Evolutionary conservation across 768 basidiomycete genomes (phyloP).

Genomic region (Sarcomyxa edulis): DNA sequence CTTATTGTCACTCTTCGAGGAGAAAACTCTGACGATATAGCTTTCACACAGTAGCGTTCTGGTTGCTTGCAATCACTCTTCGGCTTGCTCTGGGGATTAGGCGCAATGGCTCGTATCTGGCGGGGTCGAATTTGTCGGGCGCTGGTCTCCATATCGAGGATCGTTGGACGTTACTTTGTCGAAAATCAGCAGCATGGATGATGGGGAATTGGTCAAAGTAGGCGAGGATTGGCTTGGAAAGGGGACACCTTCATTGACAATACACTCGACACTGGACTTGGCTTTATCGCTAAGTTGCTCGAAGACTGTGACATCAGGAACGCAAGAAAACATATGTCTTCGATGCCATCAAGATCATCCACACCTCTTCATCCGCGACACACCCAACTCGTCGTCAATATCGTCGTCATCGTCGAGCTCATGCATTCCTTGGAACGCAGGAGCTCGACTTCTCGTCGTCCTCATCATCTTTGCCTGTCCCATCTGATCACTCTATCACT

Average conservation of each 20-base stretch:
- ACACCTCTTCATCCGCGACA: conserved; percentile 69
- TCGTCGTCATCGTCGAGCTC: conserved; percentile 75
- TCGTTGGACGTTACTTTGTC: conserved; percentile 93
- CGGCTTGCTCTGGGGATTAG: too few species aligned
- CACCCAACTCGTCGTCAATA: conserved; percentile 59
- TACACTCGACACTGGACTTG: conserved; percentile 97
- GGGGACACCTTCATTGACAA: conserved; percentile 83
- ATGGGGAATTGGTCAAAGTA: conserved; percentile 97
- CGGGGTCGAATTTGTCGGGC: too few species aligned
- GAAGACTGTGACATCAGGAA: conserved; percentile 11
- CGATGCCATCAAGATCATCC: conserved; percentile 87
- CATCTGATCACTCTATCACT: too few species aligned
- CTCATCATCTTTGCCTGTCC: too few species aligned
- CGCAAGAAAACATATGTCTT: conserved; percentile 57
- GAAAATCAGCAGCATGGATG: conserved; percentile 89
- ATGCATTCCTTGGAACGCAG: conserved; percentile 82
- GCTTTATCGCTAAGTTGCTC: conserved; percentile 97
- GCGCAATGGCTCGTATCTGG: too few species aligned
- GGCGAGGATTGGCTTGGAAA: conserved; percentile 91
- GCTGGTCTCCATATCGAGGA: too few species aligned
- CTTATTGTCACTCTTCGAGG: too few species aligned
- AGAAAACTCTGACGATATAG: too few species aligned
- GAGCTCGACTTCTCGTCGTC: conserved; percentile 81
- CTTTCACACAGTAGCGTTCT: too few species aligned
- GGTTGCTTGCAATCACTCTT: too few species aligned